Evolutionary conservation across 2,329 filamentous ascomycete species (phyloP).

Genomic region (Fusarium nanum): DNA sequence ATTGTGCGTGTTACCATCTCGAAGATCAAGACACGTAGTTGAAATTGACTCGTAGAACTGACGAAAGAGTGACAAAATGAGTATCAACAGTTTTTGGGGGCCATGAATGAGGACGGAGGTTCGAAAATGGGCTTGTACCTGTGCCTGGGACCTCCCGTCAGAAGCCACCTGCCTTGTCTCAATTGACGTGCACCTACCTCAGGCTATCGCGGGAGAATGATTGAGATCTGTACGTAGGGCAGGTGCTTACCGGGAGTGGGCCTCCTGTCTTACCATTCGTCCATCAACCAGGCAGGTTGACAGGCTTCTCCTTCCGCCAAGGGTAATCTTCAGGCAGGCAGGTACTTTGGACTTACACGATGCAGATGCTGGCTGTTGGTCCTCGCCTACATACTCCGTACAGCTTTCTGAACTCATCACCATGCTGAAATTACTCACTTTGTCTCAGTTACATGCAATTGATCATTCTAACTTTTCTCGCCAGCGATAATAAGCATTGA

Average conservation of each 20-base stretch:
- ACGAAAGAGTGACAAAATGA: background rate
- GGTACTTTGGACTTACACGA: slow-evolving; percentile 21
- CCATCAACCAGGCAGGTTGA: background rate
- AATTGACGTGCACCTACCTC: slow-evolving; percentile 3
- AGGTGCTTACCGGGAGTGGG: slow-evolving; percentile 30
- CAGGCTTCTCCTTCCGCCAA: slow-evolving; percentile 19
- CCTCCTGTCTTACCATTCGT: slow-evolving; percentile 30
- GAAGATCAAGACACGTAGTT: background rate
- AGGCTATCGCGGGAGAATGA: slow-evolving; percentile 8
- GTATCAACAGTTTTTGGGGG: background rate
- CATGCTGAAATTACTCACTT: background rate
- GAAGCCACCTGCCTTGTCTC: slow-evolving; percentile 12
- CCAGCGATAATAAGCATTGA: slow-evolving; percentile 1
- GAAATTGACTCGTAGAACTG: background rate
- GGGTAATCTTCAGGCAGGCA: background rate
- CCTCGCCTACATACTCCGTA: background rate
- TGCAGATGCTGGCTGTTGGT: slow-evolving; percentile 1
- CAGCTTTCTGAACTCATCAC: background rate
- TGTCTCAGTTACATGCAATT: slow-evolving; percentile 15
- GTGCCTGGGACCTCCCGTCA: slow-evolving; percentile 8
- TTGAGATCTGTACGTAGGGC: slow-evolving; percentile 33
- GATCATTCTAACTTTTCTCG: background rate
- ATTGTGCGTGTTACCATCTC: background rate
- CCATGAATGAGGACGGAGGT: background rate
- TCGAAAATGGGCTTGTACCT: background rate